Evolutionary conservation across 495 filamentous ascomycete genomes (phyloP), one percentile per base, ranked within the genome.

Genomic region (Podospora appendiculata): DNA sequence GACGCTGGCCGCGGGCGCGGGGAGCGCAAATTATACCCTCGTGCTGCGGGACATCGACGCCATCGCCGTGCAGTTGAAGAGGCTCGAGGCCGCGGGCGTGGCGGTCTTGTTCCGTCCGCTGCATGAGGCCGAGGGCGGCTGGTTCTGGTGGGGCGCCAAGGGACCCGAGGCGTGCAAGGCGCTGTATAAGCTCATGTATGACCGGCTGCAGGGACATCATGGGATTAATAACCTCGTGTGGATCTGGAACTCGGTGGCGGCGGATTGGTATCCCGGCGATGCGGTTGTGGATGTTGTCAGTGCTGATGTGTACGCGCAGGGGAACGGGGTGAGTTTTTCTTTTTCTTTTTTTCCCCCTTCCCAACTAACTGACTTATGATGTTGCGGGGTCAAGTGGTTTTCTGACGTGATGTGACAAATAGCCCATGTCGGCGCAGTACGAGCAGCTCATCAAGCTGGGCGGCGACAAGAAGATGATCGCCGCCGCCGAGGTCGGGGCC

Each of bases 141-240:
- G 74, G 74, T 78, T 77, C 63, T 78, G 74, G 74, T 77, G 74
- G 74, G 74, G 74, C 12, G 74, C 74, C 7, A 68, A 73, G 57
- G 74, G 74, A 0, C 45, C 74, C 32, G 74, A 61, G 47, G 59
- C 73, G 17, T 60, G 57, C 56, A 77, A 76, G 60, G 54, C 69
- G 47, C 63, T 77, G 1, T 77, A 57, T 36, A 40, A 44, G 2
- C 46, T 77, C 0, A 8, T 77, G 33, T 75, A 75, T 48, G 64
- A 77, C 39, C 59, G 74, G 1, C 54, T 73, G 36, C 72, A 68
- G 1, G 65, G 62, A 36, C 47, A 68, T 47, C 74, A 77, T 55
- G 43, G 50, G 0, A 33, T 77, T 32, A 62, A 74, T 52, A 77
- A 77, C 56, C 53, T 77, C 41, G 56, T 77, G 36, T 77, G 74